Evolutionary conservation across 192 early-diverging fungal species (phyloP).

Genomic region (Lobosporangium transversale): DNA sequence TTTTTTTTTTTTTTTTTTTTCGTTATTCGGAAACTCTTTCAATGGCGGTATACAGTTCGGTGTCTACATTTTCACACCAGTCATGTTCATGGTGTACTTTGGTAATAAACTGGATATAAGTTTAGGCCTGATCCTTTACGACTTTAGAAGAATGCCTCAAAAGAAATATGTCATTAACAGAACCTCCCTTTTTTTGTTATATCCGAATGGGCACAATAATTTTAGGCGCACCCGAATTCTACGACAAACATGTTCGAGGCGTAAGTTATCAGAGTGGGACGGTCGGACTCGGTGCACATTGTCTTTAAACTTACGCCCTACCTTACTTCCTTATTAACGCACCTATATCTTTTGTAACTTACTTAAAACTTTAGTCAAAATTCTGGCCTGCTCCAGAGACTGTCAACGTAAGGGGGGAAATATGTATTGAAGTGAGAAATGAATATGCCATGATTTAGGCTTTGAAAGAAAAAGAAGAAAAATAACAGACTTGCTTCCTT

Average conservation of each 20-base stretch:
- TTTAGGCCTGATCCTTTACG: too few species aligned
- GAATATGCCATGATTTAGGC: too few species aligned
- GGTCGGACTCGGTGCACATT: too few species aligned
- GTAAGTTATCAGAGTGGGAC: too few species aligned
- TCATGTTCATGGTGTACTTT: conserved; percentile 56
- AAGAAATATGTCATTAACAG: background rate
- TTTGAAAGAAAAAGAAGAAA: too few species aligned
- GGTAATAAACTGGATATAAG: too few species aligned
- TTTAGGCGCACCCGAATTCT: conserved; percentile 51
- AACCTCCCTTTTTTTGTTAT: too few species aligned
- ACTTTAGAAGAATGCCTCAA: too few species aligned
- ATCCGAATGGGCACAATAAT: too few species aligned
- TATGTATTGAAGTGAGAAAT: too few species aligned
- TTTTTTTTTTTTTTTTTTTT: too few species aligned
- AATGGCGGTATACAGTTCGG: too few species aligned
- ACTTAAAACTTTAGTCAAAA: conserved; percentile 24
- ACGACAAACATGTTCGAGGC: conserved; percentile 49
- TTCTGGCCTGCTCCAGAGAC: conserved; percentile 47
- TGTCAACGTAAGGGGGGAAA: conserved; percentile 48
- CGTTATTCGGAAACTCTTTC: background rate
- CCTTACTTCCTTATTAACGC: background rate
- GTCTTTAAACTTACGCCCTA: background rate
- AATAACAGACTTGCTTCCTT: background rate
- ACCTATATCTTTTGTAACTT: background rate
- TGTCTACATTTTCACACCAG: conserved; percentile 51